These are phyloP conservation scores for Malassezia sp. DNA, from an alignment of 1,284 basidiomycete species.

Conservation along the genomic window DNA sequence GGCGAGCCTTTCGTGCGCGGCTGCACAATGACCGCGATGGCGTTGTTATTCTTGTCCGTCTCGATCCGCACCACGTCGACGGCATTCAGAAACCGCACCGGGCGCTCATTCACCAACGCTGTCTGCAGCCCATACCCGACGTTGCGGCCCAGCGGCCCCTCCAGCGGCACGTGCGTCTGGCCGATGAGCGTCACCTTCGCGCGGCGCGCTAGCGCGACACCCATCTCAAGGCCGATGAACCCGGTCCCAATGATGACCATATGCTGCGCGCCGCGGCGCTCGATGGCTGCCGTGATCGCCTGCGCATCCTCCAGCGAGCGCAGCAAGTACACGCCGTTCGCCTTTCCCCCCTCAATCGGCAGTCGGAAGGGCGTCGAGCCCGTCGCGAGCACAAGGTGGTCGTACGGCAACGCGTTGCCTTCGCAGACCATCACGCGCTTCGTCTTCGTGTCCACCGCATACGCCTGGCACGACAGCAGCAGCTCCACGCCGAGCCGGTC, in stretches of 20 bases:
- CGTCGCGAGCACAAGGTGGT: slow-evolving; percentile 48
- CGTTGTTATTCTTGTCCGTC: slow-evolving; percentile 30
- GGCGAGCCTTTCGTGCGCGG: slow-evolving; percentile 14
- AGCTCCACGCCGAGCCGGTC: slow-evolving; percentile 69
- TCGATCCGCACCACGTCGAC: slow-evolving; percentile 65
- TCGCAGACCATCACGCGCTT: slow-evolving; percentile 45
- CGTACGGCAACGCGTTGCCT: slow-evolving; percentile 43
- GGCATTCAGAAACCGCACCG: slow-evolving; percentile 68
- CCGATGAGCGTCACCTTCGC: slow-evolving; percentile 68
- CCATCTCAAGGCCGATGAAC: slow-evolving; percentile 89
- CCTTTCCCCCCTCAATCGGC: slow-evolving; percentile 65
- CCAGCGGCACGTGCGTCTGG: slow-evolving; percentile 72
- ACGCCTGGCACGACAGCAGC: slow-evolving; percentile 53
- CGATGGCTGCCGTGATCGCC: slow-evolving; percentile 61
- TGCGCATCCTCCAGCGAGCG: slow-evolving; percentile 63
- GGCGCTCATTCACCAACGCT: slow-evolving; percentile 56
- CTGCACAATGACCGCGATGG: slow-evolving; percentile 9
- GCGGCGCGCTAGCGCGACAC: slow-evolving; percentile 60
- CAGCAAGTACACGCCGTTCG: slow-evolving; percentile 69
- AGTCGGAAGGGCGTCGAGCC: slow-evolving; percentile 53
- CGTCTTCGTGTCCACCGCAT: slow-evolving; percentile 22
- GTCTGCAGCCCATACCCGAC: slow-evolving; percentile 70
- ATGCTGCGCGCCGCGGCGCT: slow-evolving; percentile 51
- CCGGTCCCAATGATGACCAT: slow-evolving; percentile 77
- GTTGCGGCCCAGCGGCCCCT: slow-evolving; percentile 66